phyloP scores from a whole-genome alignment of 108 stramenopile species.

The Fistulifera pelliculosa region DNA sequence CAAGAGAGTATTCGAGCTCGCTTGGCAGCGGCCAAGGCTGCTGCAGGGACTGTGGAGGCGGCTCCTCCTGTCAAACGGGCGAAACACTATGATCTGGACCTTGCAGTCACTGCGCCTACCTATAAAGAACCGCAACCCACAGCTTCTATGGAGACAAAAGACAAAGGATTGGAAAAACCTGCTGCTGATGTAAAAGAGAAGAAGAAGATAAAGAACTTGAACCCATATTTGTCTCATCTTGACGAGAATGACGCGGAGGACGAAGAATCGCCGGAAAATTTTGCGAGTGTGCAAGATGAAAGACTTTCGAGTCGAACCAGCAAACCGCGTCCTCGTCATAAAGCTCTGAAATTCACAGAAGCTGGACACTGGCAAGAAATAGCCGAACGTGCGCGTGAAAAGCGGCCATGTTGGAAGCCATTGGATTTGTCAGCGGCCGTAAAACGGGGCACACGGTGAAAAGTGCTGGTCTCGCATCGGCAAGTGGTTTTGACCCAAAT shows the following conservation, averaged over 20 bases:
- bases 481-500: slow-evolving; percentile 3
- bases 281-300: slow-evolving; percentile 38
- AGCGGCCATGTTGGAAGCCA: slow-evolving; percentile 49
- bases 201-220: slow-evolving; percentile 31
- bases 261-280: slow-evolving; percentile 9
- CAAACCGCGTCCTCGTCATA: slow-evolving; percentile 38
- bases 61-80: slow-evolving; percentile 44
- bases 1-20: slow-evolving; percentile 67
- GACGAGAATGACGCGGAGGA: slow-evolving; percentile 9
- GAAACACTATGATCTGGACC: slow-evolving; percentile 66
- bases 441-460: slow-evolving; percentile 57
- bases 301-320: slow-evolving; percentile 22
- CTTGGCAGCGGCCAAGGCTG: slow-evolving; percentile 47
- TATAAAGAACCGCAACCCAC: slow-evolving; percentile 20
- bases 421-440: slow-evolving; percentile 74
- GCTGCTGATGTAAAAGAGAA: slow-evolving; percentile 21
- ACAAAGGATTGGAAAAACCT: slow-evolving; percentile 4
- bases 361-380: slow-evolving; percentile 74
- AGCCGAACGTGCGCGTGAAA: slow-evolving; percentile 61
- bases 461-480: slow-evolving; percentile 29
- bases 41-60: slow-evolving; percentile 8
- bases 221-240: slow-evolving; percentile 63
- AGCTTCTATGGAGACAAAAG: slow-evolving; percentile 3
- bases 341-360: slow-evolving; percentile 61
- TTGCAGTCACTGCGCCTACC: slow-evolving; percentile 65